Base-by-base conservation (phyloP, 768 basidiomycete genomes). In the Naematelia encephala region DNA sequence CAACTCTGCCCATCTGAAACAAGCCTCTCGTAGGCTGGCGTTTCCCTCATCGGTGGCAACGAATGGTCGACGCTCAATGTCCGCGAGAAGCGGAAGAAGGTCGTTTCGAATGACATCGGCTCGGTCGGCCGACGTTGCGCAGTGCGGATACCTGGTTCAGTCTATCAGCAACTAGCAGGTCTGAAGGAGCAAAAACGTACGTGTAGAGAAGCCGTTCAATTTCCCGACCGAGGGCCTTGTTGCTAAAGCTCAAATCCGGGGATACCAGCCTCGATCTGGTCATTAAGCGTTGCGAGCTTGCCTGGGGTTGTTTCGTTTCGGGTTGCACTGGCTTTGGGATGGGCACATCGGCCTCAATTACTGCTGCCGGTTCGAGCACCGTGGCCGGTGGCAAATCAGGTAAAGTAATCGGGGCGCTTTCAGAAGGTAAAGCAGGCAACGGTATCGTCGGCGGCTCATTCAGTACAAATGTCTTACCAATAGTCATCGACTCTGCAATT, bases 281-380 rank as follows among this genome's bases (percentile, higher is more conserved):
- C 51, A 53, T 29, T 75, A 98, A 90, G 72, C 90, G 86, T 68
- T 90, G 92, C 78, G 92, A 91, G 62, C 82, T 85, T 59, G 86
- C 89, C 1, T 78, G 96, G 34, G 91, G 90, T 13, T 85, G 16
- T 39, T 8, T 39, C 34, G 8, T 39, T 4, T 58, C 23, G 39
- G 34, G 4, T 19, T 19, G 8, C 4, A 47, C 22, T 1, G 48
- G 44, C 23, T 49, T 29, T 12, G 57, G 51, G 10, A 25, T 28
- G 1, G 34, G 23, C 23, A 19, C n/a, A 0, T 16, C 22, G 3
- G 27, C 14, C 21, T 28, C 30, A 34, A 13, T 23, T 23, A 51
- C 29, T 21, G 56, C 58, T 13, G 56, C 47, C 10, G 59, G 50
- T 2, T 57, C 55, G 21, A 27, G 16, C 5, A 44, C 30, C n/a